Percentiles rank a stretch among this genome's conserved stretches.
These are phyloP conservation scores for Geotrichum ghanense DNA, from an alignment of 805 yeast genomes.

Conservation along the genomic window DNA sequence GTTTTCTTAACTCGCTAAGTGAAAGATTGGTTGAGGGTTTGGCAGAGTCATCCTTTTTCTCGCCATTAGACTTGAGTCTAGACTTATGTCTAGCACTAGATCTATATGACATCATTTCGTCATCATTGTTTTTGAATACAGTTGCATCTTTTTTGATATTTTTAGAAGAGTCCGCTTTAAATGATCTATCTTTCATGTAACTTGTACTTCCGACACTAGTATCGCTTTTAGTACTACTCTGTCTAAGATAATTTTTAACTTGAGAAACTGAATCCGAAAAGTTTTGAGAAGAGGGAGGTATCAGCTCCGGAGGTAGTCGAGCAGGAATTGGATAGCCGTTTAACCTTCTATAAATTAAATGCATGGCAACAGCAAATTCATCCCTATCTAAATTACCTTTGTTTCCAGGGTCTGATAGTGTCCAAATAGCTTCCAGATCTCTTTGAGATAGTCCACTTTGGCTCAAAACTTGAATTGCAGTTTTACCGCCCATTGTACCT, in stretches of 20 bases:
- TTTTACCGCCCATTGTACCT: constrained; percentile 69
- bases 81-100: constrained; percentile 20
- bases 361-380: constrained; percentile 96
- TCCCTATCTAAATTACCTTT: constrained; percentile 77
- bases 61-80: constrained; percentile 33
- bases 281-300: constrained; percentile 52
- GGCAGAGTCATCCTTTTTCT: constrained; percentile 26
- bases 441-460: constrained; percentile 81
- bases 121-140: constrained; percentile 42
- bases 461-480: constrained; percentile 77
- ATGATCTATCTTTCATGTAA: constrained; percentile 1
- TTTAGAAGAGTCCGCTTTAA: constrained; percentile 12
- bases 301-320: constrained; percentile 73
- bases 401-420: constrained; percentile 69
- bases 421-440: constrained; percentile 89
- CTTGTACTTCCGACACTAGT: not conserved
- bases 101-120: constrained; percentile 60
- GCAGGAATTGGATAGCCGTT: constrained; percentile 82
- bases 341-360: constrained; percentile 78
- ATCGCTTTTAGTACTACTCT: constrained; percentile 21
- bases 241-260: constrained; percentile 53
- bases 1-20: constrained; percentile 31
- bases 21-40: constrained; percentile 1
- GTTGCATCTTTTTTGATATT: constrained; percentile 34
- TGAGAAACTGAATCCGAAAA: constrained; percentile 59